Evolutionary conservation across 768 basidiomycete species (phyloP).

Genomic region (Termitomyces sp.): DNA sequence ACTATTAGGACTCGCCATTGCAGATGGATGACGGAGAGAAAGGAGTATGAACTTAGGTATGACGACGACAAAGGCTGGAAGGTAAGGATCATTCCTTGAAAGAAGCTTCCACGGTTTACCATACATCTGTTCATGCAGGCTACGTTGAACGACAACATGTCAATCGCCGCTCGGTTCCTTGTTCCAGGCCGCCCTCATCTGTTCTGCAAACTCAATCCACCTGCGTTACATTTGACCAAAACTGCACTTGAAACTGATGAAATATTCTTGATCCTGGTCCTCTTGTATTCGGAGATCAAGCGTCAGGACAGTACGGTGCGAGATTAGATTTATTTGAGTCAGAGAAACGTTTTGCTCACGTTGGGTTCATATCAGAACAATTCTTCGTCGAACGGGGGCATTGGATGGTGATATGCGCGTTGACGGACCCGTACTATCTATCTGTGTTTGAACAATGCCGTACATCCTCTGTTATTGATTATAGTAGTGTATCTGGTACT

Average conservation of each 20-base stretch:
- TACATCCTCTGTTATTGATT: no score
- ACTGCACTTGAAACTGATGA: conserved; percentile 33
- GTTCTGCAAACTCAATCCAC: conserved; percentile 36
- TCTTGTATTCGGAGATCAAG: conserved; percentile 29
- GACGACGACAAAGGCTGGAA: conserved; percentile 42
- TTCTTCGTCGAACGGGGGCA: conserved; percentile 14
- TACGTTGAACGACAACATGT: conserved; percentile 19
- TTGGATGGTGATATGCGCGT: neutral
- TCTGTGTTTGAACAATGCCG: neutral
- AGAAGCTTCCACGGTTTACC: neutral
- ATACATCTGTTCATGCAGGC: conserved; percentile 9
- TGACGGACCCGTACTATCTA: neutral
- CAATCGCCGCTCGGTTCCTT: conserved; percentile 31
- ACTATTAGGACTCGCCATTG: conserved; percentile 38
- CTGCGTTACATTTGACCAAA: conserved; percentile 31
- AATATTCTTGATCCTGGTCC: conserved; percentile 29
- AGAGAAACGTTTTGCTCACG: neutral
- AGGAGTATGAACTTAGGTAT: conserved; percentile 39
- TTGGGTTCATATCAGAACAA: conserved; percentile 8
- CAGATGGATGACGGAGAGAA: conserved; percentile 36
- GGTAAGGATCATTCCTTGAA: conserved; percentile 4
- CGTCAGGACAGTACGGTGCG: conserved; percentile 29
- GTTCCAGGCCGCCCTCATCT: conserved; percentile 45
- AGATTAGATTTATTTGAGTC: neutral
- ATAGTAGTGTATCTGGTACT: no score